Percentiles rank a stretch among this genome's conserved stretches.
Conservation (phyloP, 192 early-diverging fungal species). For the Umbelopsis sp. region DNA sequence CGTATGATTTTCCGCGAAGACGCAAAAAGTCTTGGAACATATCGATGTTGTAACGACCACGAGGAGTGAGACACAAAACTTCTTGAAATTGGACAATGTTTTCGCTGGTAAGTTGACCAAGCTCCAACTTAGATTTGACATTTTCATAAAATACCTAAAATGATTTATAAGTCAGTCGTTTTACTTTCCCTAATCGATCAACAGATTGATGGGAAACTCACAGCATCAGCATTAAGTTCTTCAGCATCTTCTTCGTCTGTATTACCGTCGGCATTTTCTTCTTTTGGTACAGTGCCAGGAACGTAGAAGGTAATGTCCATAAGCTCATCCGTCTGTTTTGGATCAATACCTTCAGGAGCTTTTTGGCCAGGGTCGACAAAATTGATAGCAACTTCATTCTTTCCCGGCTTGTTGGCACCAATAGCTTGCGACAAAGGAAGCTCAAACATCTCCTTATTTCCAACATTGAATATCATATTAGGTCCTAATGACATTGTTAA, state of each 20-base stretch:
- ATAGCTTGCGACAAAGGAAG: constrained; percentile 86
- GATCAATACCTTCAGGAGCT: constrained; percentile 49
- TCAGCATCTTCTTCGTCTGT: constrained; percentile 58
- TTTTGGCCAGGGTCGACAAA: constrained; percentile 70
- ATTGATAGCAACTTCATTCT: constrained; percentile 93
- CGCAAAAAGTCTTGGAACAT: constrained; percentile 90
- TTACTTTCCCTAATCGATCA: neutral
- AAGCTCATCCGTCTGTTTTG: constrained; percentile 74
- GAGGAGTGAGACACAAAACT: constrained; percentile 89
- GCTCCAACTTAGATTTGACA: constrained; percentile 88
- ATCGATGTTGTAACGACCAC: constrained; percentile 95
- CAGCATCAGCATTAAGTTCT: constrained; percentile 62
- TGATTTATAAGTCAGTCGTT: neutral
- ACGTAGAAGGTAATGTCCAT: constrained; percentile 94
- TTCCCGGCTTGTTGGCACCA: constrained; percentile 81
- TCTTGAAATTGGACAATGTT: constrained; percentile 89
- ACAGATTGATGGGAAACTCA: constrained; percentile 5
- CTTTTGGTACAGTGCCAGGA: constrained; percentile 70
- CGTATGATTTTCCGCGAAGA: constrained; percentile 96
- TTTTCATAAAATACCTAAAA: constrained; percentile 80
- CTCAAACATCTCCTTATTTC: constrained; percentile 88
- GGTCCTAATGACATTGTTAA: constrained; percentile 38
- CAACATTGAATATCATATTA: constrained; percentile 79
- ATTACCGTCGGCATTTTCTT: constrained; percentile 50
- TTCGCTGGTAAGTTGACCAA: constrained; percentile 86